Evolutionary conservation across 805 yeast genomes (phyloP), one percentile per base, ranked within the genome.

Genomic region (Komagataella ulmi): DNA sequence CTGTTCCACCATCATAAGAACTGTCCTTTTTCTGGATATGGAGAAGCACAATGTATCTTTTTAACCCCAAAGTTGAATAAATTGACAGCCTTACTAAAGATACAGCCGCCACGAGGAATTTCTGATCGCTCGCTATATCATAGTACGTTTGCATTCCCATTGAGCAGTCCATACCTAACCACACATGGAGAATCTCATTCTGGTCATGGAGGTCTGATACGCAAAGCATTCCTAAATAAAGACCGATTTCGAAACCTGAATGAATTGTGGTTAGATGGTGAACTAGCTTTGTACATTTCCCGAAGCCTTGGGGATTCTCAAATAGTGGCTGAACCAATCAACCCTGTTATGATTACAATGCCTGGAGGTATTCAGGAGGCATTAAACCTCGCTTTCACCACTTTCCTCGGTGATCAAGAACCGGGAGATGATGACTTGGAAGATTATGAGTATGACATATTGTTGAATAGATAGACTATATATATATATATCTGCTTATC

Each of bases 151-250:
- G 64, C 52, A 52, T 65, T 62, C 19, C 67, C 69, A 7, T 70
- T 77, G 55, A 76, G 76, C 52, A 85, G 87, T 0, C 93, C 91
- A 12, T 86, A 84, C 60, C 66, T 86, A 60, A 84, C 87, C 51
- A 70, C 72, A 4, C 89, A 85, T 63, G 95, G 95, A 19, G 93
- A 86, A 62, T 75, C 83, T 3, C 85, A 85, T 36, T 69, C 71
- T 7, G 75, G 75, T 17, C 71, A 80, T 2, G 68, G 72, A 54
- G 73, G 75, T 12, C 76, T 79, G 17, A 85, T 81, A 48, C 77
- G 74, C 51, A 58, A 72, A 36, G 87, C 87, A 0, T 69, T 68
- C 0, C 68, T 85, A 53, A 76, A 75, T 58, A 55, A 66, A 17
- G 69, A 67, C 21, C 72, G 95, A 51, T 83, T 78, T 63, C 67